phyloP scores from a whole-genome alignment of 164 flowering plant species.

The Saururus chinensis region DNA sequence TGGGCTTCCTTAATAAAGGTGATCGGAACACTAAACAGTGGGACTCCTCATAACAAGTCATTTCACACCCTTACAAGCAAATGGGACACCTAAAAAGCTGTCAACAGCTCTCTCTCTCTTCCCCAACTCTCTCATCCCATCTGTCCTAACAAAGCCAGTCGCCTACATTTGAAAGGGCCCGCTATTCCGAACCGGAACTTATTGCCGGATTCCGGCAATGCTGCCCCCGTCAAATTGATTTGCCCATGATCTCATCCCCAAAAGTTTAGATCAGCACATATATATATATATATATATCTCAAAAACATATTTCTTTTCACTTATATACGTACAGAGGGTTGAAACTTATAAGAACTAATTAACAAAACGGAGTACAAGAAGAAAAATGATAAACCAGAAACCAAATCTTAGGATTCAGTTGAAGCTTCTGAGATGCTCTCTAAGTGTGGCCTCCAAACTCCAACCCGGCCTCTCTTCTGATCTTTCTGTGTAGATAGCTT shows the following conservation, averaged over 20 bases:
- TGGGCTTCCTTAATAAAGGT: too few species aligned
- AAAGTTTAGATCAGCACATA: too few species aligned
- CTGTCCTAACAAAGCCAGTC: not conserved
- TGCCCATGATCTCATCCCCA: not conserved
- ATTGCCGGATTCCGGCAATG: not conserved
- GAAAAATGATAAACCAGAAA: not conserved
- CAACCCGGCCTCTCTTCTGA: constrained; percentile 63
- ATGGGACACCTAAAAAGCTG: not conserved
- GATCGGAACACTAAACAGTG: not conserved
- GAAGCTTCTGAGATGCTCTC: constrained; percentile 73
- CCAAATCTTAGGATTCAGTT: constrained; percentile 8
- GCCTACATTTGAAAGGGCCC: not conserved
- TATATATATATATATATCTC: too few species aligned
- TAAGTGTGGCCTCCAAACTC: constrained; percentile 79
- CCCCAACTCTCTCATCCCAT: not conserved
- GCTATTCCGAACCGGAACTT: not conserved
- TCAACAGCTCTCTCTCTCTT: not conserved
- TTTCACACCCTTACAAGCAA: not conserved
- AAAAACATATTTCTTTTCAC: not conserved
- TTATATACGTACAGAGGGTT: not conserved
- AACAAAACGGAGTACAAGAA: not conserved
- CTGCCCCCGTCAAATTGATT: not conserved
- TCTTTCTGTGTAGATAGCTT: constrained; percentile 53
- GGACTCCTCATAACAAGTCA: not conserved
- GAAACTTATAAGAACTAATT: not conserved